Percentiles rank a stretch among this genome's conserved stretches.
Conservation (phyloP, 73 alveolate genomes). For the Uronychia binucleata region DNA sequence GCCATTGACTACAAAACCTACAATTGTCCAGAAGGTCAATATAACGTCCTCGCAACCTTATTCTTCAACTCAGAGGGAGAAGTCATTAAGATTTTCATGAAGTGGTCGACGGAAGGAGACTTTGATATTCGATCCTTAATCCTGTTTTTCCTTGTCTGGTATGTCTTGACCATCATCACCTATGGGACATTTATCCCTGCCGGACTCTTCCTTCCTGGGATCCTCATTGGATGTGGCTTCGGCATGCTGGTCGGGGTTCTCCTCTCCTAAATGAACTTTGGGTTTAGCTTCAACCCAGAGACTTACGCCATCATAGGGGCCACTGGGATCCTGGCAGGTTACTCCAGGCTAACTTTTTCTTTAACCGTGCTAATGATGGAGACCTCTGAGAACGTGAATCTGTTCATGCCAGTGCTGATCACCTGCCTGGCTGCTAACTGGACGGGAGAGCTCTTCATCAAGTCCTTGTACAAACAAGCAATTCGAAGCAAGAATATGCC, state of each 20-base stretch:
- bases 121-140: too few species aligned
- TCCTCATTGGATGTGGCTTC: slow-evolving; percentile 49
- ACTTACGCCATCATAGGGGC: slow-evolving; percentile 71
- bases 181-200: slow-evolving; percentile 78
- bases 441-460: slow-evolving; percentile 60
- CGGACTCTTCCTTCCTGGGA: slow-evolving; percentile 76
- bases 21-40: slow-evolving; percentile 27
- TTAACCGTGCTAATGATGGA: slow-evolving; percentile 73
- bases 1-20: slow-evolving; percentile 28
- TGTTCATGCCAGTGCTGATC: slow-evolving; percentile 60
- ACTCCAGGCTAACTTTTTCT: slow-evolving; percentile 70
- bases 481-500: slow-evolving; percentile 43
- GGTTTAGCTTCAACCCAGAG: slow-evolving; percentile 47
- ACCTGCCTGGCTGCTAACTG: slow-evolving; percentile 57
- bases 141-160: slow-evolving; percentile 46
- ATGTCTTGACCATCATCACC: slow-evolving; percentile 29
- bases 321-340: slow-evolving; percentile 65
- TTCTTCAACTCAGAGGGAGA: slow-evolving; percentile 45
- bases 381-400: slow-evolving; percentile 65
- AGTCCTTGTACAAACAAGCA: slow-evolving; percentile 42
- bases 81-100: slow-evolving; percentile 34
- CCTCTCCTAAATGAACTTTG: slow-evolving; percentile 19
- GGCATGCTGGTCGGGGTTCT: slow-evolving; percentile 34
- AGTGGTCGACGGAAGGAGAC: slow-evolving; percentile 14
- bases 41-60: slow-evolving; percentile 55